These are phyloP conservation scores for Gossypium rotundifolium DNA, from an alignment of 345 rosid species.

Conservation along the genomic window DNA sequence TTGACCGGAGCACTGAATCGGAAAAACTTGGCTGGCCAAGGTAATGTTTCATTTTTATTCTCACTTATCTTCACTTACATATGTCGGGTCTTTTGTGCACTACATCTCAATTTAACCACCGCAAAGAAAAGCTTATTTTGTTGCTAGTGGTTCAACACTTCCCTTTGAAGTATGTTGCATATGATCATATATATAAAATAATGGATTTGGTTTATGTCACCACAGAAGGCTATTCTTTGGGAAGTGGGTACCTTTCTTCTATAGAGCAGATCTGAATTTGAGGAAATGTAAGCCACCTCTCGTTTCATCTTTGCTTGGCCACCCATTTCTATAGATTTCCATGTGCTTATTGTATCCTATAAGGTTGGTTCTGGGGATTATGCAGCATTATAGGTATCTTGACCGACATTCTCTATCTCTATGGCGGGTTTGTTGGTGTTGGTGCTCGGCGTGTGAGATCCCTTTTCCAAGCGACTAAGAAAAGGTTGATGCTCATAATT, in stretches of 20 bases:
- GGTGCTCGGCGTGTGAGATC: conserved; percentile 14
- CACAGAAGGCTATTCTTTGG: conserved; percentile 94
- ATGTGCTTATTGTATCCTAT: background rate
- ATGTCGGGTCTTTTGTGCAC: background rate
- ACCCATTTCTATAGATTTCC: background rate
- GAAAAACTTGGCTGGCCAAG: conserved; percentile 96
- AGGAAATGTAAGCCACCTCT: conserved; percentile 78
- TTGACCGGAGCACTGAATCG: conserved; percentile 99
- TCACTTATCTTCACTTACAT: background rate
- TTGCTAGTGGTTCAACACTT: background rate
- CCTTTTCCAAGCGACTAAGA: conserved; percentile 12
- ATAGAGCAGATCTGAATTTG: conserved; percentile 98
- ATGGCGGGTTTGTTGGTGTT: conserved; percentile 94
- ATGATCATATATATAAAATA: background rate
- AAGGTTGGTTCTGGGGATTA: conserved; percentile 3
- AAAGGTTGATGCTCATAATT: conserved; percentile 8
- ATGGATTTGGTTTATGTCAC: conserved; percentile 14
- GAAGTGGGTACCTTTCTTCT: conserved; percentile 99
- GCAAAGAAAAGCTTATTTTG: background rate
- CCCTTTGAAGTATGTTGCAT: background rate
- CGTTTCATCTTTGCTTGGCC: background rate
- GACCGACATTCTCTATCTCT: conserved; percentile 14
- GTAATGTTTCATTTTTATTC: conserved; percentile 28
- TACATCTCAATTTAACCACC: background rate
- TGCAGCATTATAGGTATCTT: background rate